Evolutionary conservation across 2,329 filamentous ascomycete species (phyloP), one percentile per base, ranked within the genome.

Genomic region (Stemphylium vesicarium): DNA sequence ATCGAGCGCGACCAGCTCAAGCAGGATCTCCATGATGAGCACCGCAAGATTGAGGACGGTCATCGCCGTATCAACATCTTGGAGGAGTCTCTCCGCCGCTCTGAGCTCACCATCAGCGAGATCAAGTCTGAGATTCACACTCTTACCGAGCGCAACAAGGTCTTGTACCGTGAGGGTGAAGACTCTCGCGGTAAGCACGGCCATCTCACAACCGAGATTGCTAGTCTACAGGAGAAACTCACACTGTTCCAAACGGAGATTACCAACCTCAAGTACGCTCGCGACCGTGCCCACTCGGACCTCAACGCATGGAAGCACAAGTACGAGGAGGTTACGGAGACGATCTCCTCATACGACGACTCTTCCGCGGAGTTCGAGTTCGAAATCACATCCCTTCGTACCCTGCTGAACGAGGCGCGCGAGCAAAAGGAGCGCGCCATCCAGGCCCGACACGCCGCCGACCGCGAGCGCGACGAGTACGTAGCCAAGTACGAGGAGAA

Each of bases 401-500:
- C 54, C 0, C 50, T 66, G n/a, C 52, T 68, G 32, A 59, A 57
- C 33, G 65, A 68, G 38, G 59, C 64, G 8, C 62, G 65, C 16
- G 64, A 68, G 39, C 64, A 68, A 45, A 68, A 68, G 41, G 65
- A 66, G 16, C 60, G 62, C 7, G 64, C 65, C 2, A 66, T 68
- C 9, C 44, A 54, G 13, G 64, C 63, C 1, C 56, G 65, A 1
- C 56, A 68, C 37, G 52, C 59, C 7, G 64, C 65, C n/a, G 64
- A 68, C 32, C 64, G 60, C 39, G 65, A 68, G 47, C 54, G 65
- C 13, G 65, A 68, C 36, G 64, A 66, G 29, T 59, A 59, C 24
- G 47, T 64, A 9, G 45, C 58, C 12, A 64, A 64, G 46, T 66
- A 66, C 29, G 64, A 68, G 29, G 64, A 68, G 54, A 68, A 68